Conservation (phyloP, 1,139 yeast genomes). For the Wickerhamomyces sp. region DNA sequence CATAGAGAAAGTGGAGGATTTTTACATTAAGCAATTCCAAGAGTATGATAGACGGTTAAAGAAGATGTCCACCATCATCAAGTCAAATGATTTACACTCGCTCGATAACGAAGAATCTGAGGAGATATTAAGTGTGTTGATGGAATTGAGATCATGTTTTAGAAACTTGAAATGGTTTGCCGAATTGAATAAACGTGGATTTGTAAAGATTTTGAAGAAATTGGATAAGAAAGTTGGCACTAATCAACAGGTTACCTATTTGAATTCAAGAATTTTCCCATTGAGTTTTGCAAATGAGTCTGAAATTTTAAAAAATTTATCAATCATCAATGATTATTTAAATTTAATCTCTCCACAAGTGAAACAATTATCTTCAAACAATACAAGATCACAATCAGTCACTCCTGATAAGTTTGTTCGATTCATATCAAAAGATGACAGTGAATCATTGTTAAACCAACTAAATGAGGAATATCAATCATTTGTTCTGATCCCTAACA, state of each 20-base stretch:
- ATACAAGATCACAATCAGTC: slow-evolving; percentile 8
- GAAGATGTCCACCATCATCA: slow-evolving; percentile 35
- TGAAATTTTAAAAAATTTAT: slow-evolving; percentile 51
- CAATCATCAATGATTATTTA: slow-evolving; percentile 51
- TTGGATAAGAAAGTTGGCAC: slow-evolving; percentile 83
- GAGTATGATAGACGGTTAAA: slow-evolving; percentile 72
- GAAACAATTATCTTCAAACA: slow-evolving; percentile 4
- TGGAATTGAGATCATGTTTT: slow-evolving; percentile 73
- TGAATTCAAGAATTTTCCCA: slow-evolving; percentile 66
- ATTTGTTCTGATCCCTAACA: slow-evolving; percentile 28
- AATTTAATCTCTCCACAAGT: slow-evolving; percentile 39
- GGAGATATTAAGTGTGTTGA: slow-evolving; percentile 68
- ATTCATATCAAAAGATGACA: slow-evolving; percentile 42
- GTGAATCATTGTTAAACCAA: slow-evolving; percentile 35
- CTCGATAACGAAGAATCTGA: slow-evolving; percentile 65
- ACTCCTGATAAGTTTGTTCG: slow-evolving; percentile 28
- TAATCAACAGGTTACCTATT: slow-evolving; percentile 59
- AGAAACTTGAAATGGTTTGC: slow-evolving; percentile 91
- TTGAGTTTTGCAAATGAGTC: slow-evolving; percentile 70
- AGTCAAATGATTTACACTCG: slow-evolving; percentile 21
- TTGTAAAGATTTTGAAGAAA: slow-evolving; percentile 83
- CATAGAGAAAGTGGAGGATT: slow-evolving; percentile 74
- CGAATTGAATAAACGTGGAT: slow-evolving; percentile 87
- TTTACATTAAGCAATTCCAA: slow-evolving; percentile 64
- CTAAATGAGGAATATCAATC: slow-evolving; percentile 37